These are phyloP conservation scores for Boletus calvinii DNA, from an alignment of 1,284 basidiomycete genomes.

Conservation along the genomic window DNA sequence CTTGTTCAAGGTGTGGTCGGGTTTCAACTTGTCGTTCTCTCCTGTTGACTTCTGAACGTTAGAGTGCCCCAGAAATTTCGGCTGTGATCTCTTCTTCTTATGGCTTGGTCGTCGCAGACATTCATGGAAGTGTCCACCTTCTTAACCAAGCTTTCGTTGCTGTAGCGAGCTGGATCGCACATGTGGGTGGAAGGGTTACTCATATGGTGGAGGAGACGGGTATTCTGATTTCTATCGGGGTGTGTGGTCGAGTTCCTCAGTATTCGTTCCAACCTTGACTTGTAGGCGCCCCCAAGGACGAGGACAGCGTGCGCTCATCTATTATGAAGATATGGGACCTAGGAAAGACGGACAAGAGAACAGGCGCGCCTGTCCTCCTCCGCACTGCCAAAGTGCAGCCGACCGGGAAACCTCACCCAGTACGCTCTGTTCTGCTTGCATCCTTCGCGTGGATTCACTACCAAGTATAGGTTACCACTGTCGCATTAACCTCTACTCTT, in stretches of 20 bases:
- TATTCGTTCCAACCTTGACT: constrained; percentile 13
- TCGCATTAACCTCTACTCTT: constrained; percentile 80
- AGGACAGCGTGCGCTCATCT: constrained; percentile 70
- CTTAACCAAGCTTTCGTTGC: constrained; percentile 77
- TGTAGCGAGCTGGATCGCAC: constrained; percentile 73
- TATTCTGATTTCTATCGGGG: constrained; percentile 81
- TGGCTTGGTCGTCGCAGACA: constrained; percentile 75
- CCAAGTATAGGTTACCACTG: constrained; percentile 63
- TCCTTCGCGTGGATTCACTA: constrained; percentile 1
- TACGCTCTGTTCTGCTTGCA: constrained; percentile 36
- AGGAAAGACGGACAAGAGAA: constrained; percentile 71
- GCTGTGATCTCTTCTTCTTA: constrained; percentile 58
- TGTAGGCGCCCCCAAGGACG: constrained; percentile 56
- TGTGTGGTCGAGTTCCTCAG: constrained; percentile 39
- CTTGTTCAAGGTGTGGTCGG: constrained; percentile 62
- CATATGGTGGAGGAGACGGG: constrained; percentile 81
- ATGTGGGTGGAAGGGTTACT: constrained; percentile 75
- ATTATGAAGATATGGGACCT: constrained; percentile 91
- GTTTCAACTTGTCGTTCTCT: background rate
- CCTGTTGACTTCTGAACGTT: constrained; percentile 5
- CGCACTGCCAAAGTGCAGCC: constrained; percentile 79
- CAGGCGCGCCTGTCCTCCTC: constrained; percentile 64
- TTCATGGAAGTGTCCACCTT: constrained; percentile 76
- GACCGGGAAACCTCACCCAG: constrained; percentile 78
- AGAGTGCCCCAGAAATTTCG: constrained; percentile 74